Base-by-base conservation (phyloP, 108 stramenopile species). In the Cyclotella choctawhatcheeana region DNA sequence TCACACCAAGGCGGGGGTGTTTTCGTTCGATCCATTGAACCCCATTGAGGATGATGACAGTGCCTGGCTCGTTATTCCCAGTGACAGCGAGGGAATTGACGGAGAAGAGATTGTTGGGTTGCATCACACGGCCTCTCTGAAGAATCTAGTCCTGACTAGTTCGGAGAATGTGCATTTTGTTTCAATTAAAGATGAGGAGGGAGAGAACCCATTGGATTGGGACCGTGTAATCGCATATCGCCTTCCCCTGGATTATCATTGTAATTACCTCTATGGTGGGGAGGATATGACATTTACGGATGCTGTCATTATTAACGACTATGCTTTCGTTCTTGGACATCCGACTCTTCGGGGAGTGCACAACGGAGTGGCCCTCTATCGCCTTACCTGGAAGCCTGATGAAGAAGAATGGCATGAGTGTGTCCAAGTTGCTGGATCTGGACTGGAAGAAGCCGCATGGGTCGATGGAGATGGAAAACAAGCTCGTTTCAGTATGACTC, bases 271-370 rank as follows among this genome's bases (percentile, higher is more conserved):
- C 24, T 79, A 79, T 33, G 52, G 44, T 27, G 71, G 71, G 0
- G 61, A 53, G 18, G 67, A 72, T 16, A 79, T 79, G 78, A 62
- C 32, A 1, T 79, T 79, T 31, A 40, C 51, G n/a, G 78, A 79
- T 45, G 71, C 61, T 32, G 78, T 72, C 54, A 73, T 79, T n/a
- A 79, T 79, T 61, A 63, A 79, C 53, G 67, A 79, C 47, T 79
- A 79, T 53, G 78, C 78, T n/a, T 79, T 79, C 37, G 71, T 79
- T 1, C 13, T 79, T 47, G 78, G 78, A 18, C 78, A 79, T 56
- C 78, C 78, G 4, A 44, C 48, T 5, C 35, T 53, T 2, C 10
- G 32, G 26, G 71, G 66, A 35, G 29, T 32, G 7, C 78, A 79
- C 53, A 79, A 79, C 44, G 78, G 78, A 17, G 78, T 79, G 44